phyloP scores from a whole-genome alignment of 2,329 filamentous ascomycete genomes.

The Diaporthe batatas region DNA sequence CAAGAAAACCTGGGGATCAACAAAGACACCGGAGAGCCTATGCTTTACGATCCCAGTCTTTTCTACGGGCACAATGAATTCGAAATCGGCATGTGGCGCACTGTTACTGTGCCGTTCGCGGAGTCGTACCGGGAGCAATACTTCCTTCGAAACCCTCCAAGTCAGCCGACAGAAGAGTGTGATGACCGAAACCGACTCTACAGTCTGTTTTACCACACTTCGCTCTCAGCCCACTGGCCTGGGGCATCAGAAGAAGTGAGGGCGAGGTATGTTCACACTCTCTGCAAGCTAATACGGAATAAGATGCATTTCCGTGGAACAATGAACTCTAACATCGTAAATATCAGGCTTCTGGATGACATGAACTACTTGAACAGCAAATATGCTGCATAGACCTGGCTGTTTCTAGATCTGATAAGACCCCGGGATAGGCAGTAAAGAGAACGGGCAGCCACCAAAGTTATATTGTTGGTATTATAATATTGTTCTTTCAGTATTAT shows the following conservation, averaged over 20 bases:
- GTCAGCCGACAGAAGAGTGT: slow-evolving; percentile 12
- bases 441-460: too few species aligned
- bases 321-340: neutral
- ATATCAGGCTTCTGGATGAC: too few species aligned
- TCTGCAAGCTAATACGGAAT: too few species aligned
- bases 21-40: slow-evolving; percentile 24
- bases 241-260: neutral
- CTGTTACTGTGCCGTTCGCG: neutral
- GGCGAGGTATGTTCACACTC: neutral
- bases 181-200: slow-evolving; percentile 31
- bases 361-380: too few species aligned
- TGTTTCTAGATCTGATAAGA: too few species aligned
- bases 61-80: slow-evolving; percentile 34
- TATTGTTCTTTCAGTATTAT: too few species aligned
- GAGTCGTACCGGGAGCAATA: slow-evolving; percentile 30
- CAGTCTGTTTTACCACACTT: slow-evolving; percentile 18
- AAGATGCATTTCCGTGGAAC: too few species aligned
- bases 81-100: slow-evolving; percentile 32
- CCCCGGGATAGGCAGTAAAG: too few species aligned
- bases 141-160: slow-evolving; percentile 1
- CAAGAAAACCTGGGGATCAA: slow-evolving; percentile 23
- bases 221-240: slow-evolving; percentile 17
- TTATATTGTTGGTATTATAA: too few species aligned
- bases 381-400: too few species aligned
- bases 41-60: slow-evolving; percentile 19